A percentile compares a stretch with the other conserved stretches of the same genome.
Evolutionary conservation across 2,329 filamentous ascomycete genomes (phyloP).

Genomic region (Pleomassaria siparia): DNA sequence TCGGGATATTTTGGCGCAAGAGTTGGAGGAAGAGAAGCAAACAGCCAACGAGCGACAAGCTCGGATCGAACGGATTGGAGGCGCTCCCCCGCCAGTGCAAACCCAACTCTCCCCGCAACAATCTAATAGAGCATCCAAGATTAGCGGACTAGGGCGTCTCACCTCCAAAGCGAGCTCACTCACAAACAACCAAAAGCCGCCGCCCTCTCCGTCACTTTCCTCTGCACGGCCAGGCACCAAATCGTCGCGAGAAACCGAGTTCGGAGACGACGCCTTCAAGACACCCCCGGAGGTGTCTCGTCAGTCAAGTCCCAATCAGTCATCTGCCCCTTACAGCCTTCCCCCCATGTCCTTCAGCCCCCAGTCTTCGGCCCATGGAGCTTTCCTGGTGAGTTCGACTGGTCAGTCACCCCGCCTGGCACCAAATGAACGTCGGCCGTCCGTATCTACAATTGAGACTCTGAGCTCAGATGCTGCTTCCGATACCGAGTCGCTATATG

Average conservation of each 20-base stretch:
- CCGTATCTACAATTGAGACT: constrained; percentile 34
- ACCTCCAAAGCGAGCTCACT: constrained; percentile 41
- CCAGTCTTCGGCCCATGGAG: constrained; percentile 30
- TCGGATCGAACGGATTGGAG: constrained; percentile 27
- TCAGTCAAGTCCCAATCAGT: constrained; percentile 38
- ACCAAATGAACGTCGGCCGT: constrained; percentile 35
- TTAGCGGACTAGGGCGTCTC: constrained; percentile 36
- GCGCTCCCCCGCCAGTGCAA: constrained; percentile 15
- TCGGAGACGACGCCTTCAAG: constrained; percentile 45
- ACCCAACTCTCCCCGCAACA: constrained; percentile 29
- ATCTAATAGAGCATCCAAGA: constrained; percentile 30
- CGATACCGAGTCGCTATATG: constrained; percentile 32
- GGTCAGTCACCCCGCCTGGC: constrained; percentile 37
- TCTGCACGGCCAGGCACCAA: constrained; percentile 37
- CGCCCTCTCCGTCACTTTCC: constrained; percentile 31
- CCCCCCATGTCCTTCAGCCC: constrained; percentile 39
- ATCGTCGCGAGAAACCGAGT: constrained; percentile 41
- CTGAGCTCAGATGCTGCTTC: constrained; percentile 34
- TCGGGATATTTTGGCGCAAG: constrained; percentile 80
- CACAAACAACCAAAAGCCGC: constrained; percentile 31
- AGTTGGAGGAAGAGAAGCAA: constrained; percentile 76
- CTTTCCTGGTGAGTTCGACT: constrained; percentile 36
- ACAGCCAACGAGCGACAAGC: constrained; percentile 31
- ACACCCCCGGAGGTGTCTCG: constrained; percentile 48
- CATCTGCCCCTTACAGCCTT: constrained; percentile 30